These are phyloP conservation scores for Ganoderma resinaceum DNA, from an alignment of 1,284 basidiomycete species.

Conservation along the genomic window DNA sequence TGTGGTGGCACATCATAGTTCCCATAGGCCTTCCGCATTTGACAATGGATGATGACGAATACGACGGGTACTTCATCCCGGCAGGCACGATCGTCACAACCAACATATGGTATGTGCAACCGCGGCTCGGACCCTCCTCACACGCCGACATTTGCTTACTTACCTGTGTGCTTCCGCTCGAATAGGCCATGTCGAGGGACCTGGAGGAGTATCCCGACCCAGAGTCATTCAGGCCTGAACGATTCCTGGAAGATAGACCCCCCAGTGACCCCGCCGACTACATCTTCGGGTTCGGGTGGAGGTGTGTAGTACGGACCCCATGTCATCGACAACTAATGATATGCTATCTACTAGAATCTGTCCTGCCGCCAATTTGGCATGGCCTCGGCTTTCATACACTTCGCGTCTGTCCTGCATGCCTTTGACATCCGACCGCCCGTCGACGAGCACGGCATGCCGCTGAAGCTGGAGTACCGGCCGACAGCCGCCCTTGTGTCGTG, in stretches of 20 bases:
- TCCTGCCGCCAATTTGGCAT: not conserved
- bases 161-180: too few species aligned
- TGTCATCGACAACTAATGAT: not conserved
- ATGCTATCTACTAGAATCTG: slow-evolving; percentile 1
- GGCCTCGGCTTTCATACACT: too few species aligned
- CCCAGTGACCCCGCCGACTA: slow-evolving; percentile 12
- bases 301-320: slow-evolving; percentile 6
- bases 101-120: slow-evolving; percentile 39
- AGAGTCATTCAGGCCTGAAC: slow-evolving; percentile 20
- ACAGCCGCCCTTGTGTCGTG: too few species aligned
- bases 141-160: slow-evolving; percentile 9
- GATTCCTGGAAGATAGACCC: not conserved
- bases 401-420: too few species aligned
- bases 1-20: not conserved
- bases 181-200: not conserved
- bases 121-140: too few species aligned
- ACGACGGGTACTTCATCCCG: slow-evolving; percentile 24
- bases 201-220: slow-evolving; percentile 23
- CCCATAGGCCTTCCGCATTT: not conserved
- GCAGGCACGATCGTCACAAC: slow-evolving; percentile 24
- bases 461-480: too few species aligned
- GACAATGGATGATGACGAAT: slow-evolving; percentile 3
- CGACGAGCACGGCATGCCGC: too few species aligned
- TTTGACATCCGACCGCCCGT: too few species aligned
- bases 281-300: slow-evolving; percentile 32